phyloP scores from a whole-genome alignment of 371 early-diverging fungal species.

The Mortierella sp. region DNA sequence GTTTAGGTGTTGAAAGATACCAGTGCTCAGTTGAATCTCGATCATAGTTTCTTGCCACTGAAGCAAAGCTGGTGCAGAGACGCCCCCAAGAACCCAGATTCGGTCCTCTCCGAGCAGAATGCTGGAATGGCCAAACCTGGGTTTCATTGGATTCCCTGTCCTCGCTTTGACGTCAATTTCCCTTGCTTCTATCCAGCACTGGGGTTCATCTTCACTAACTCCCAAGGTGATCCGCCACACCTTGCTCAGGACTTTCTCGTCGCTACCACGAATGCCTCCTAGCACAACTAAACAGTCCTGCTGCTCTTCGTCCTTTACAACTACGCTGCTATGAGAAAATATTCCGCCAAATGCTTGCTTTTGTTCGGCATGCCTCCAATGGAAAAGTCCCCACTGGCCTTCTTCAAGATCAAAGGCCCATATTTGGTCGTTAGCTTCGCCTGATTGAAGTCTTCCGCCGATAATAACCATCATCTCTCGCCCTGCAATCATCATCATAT shows the following conservation, averaged over 20 bases:
- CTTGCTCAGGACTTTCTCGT: slow-evolving; percentile 33
- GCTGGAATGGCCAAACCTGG: slow-evolving; percentile 46
- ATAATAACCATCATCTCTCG: slow-evolving; percentile 52
- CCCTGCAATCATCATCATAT: slow-evolving; percentile 39
- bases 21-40: slow-evolving; percentile 26
- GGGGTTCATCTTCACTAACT: slow-evolving; percentile 4
- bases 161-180: slow-evolving; percentile 13
- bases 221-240: slow-evolving; percentile 33
- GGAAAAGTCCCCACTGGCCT: slow-evolving; percentile 36
- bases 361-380: slow-evolving; percentile 7
- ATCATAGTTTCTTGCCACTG: slow-evolving; percentile 52
- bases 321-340: slow-evolving; percentile 48
- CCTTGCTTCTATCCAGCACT: slow-evolving; percentile 23
- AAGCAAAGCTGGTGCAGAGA: slow-evolving; percentile 42
- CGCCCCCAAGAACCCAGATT: slow-evolving; percentile 48
- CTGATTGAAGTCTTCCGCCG: slow-evolving; percentile 39
- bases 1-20: slow-evolving; percentile 22
- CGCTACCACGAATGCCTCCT: slow-evolving; percentile 39
- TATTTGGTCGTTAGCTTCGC: slow-evolving; percentile 34
- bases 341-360: slow-evolving; percentile 13
- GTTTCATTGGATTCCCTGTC: slow-evolving; percentile 11
- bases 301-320: slow-evolving; percentile 16
- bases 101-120: slow-evolving; percentile 26
- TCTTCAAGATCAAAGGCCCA: slow-evolving; percentile 53
- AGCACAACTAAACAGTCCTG: slow-evolving; percentile 27